phyloP scores from a whole-genome alignment of 352 stramenopile species.

The Globisporangium irregulare region DNA sequence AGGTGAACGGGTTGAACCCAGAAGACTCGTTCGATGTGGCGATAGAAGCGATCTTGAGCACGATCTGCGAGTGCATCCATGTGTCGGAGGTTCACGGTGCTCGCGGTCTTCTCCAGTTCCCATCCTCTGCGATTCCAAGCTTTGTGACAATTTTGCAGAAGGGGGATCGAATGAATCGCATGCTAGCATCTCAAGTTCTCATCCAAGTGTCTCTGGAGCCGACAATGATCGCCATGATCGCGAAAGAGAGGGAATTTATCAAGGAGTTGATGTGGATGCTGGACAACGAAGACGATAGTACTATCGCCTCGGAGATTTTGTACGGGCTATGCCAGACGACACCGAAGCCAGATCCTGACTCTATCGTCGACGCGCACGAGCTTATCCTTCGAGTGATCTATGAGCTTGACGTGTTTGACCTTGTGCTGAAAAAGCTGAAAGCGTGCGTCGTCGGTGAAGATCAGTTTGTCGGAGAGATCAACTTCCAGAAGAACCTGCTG shows the following conservation, averaged over 20 bases:
- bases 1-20: constrained; percentile 17
- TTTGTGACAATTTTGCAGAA: constrained; percentile 67
- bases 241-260: constrained; percentile 56
- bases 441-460: constrained; percentile 58
- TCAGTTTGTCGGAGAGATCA: constrained; percentile 75
- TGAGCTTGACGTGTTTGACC: constrained; percentile 57
- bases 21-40: constrained; percentile 65
- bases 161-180: constrained; percentile 56
- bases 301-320: constrained; percentile 71
- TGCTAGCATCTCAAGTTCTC: constrained; percentile 68
- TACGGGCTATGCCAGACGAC: constrained; percentile 60
- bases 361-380: constrained; percentile 29
- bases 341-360: constrained; percentile 19
- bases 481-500: constrained; percentile 73
- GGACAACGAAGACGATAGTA: constrained; percentile 67
- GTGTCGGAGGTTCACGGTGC: constrained; percentile 35
- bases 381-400: constrained; percentile 54
- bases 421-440: constrained; percentile 71
- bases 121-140: constrained; percentile 44
- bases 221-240: constrained; percentile 47
- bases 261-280: constrained; percentile 73
- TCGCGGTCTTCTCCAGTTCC: constrained; percentile 52
- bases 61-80: constrained; percentile 73
- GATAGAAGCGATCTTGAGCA: constrained; percentile 72
- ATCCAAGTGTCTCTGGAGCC: constrained; percentile 63